Evolutionary conservation across 2,329 filamentous ascomycete genomes (phyloP).

Genomic region (Epichloe festucae): DNA sequence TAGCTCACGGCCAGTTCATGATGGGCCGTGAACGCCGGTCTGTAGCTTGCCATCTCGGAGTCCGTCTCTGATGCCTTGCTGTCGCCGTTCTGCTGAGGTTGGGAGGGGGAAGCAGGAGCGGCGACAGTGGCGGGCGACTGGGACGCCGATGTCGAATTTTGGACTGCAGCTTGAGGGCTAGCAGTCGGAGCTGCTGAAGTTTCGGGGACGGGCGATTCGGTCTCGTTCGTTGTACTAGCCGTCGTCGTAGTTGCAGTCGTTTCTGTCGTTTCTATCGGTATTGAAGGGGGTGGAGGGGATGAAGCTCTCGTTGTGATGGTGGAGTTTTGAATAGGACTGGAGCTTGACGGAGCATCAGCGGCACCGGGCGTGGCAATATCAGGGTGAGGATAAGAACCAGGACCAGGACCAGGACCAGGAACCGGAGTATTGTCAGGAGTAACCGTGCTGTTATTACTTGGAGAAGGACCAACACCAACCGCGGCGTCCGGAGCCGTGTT

Average conservation of each 20-base stretch:
- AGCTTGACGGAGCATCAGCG: slow-evolving; percentile 7
- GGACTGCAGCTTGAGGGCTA: slow-evolving; percentile 2
- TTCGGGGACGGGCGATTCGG: neutral
- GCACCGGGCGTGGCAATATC: slow-evolving; percentile 3
- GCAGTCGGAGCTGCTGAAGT: neutral
- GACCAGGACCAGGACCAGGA: slow-evolving; percentile 6
- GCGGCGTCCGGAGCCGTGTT: slow-evolving; percentile 18
- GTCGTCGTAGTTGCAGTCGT: neutral
- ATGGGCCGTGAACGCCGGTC: slow-evolving; percentile 7
- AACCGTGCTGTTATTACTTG: slow-evolving; percentile 11
- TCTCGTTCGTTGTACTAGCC: neutral
- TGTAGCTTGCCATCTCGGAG: slow-evolving; percentile 22
- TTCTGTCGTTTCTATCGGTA: neutral
- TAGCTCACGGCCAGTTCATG: slow-evolving; percentile 19
- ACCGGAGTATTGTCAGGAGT: slow-evolving; percentile 10
- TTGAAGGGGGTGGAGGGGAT: slow-evolving; percentile 4
- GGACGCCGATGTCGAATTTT: slow-evolving; percentile 6
- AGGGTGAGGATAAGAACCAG: neutral
- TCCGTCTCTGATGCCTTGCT: slow-evolving; percentile 17
- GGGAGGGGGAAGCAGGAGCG: slow-evolving; percentile 6
- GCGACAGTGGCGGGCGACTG: slow-evolving; percentile 6
- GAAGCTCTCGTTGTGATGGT: neutral
- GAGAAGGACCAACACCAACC: slow-evolving; percentile 14
- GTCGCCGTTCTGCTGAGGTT: slow-evolving; percentile 20
- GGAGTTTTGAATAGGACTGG: slow-evolving; percentile 1